Percentiles rank a stretch among this genome's conserved stretches.
phyloP scores from a whole-genome alignment of 176 grass and related monocot genomes.

The Oryza officinalis region DNA sequence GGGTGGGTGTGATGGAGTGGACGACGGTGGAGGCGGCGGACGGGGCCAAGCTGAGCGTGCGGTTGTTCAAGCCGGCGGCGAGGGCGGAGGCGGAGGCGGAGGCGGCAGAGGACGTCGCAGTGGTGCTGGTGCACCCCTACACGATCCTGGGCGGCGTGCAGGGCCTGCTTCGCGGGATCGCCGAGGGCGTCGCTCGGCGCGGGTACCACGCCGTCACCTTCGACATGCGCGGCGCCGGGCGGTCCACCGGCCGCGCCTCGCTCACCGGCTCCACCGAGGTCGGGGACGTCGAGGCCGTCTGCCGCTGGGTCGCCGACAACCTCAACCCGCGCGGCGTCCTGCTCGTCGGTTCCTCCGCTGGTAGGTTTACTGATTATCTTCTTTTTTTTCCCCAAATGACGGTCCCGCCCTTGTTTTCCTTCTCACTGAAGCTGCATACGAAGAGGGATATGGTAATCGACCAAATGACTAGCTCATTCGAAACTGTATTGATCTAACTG shows the following conservation, averaged over 20 bases:
- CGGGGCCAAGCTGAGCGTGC: constrained; percentile 74
- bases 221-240: constrained; percentile 93
- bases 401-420: neutral
- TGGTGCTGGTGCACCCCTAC: constrained; percentile 91
- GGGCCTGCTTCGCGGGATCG: constrained; percentile 85
- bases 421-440: neutral
- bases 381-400: neutral
- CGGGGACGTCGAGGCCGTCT: constrained; percentile 70
- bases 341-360: constrained; percentile 81
- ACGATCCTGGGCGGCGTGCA: constrained; percentile 91
- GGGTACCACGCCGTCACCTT: constrained; percentile 76
- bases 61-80: constrained; percentile 67
- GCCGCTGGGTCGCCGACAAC: constrained; percentile 78
- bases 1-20: constrained; percentile 52
- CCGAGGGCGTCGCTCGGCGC: constrained; percentile 67
- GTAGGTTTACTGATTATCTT: constrained; percentile 35
- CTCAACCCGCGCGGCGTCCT: constrained; percentile 60
- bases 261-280: constrained; percentile 80
- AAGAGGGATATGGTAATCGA: neutral
- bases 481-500: constrained; percentile 1
- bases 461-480: neutral
- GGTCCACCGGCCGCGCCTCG: constrained; percentile 76
- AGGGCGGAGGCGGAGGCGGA: constrained; percentile 24
- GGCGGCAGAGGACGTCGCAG: constrained; percentile 43
- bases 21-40: constrained; percentile 74